Evolutionary conservation across 169 alveolate species (phyloP), one percentile per base, ranked within the genome.

Genomic region (Plasmodium sp.): DNA sequence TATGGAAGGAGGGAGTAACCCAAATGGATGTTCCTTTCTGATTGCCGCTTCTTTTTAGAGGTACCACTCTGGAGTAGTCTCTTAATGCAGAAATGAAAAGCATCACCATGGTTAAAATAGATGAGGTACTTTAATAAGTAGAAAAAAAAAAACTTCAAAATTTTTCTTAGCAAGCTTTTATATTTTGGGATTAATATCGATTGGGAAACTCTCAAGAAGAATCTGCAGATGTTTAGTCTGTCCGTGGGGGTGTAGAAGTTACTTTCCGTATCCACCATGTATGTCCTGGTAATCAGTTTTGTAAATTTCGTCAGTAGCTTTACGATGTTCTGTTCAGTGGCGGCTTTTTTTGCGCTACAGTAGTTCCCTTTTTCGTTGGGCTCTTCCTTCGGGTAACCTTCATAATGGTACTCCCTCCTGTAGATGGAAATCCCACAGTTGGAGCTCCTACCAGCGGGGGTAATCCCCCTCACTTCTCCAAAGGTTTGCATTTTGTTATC

Each of bases 61-160:
- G 77, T 84, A 31, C 9, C 56, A 41, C 71, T 86, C 31, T 75
- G 93, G 31, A 90, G 84, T 39, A 90, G 2, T 62, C 34, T 90
- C 51, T 90, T 54, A 39, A 80, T 36, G 34, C 94, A 90, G 83
- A 34, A 90, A 41, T 58, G 43, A 31, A 90, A 56, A 12, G 22
- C 31, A 67, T 90, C 94, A 3, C 94, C 94, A 67, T 90, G 71
- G 43, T 90, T 90, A 79, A 90, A 90, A 80, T 90, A 90, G 16
- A 90, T 90, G 74, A 90, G 84, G 73, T 90, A 90, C 67, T 90
- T 90, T 58, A 90, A 67, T 43, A 90, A 80, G 73, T 90, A 90
- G 43, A 90, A 90, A 90, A 90, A 90, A 80, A 39, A 90, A 14
- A 41, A 41, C 22, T 90, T 90, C 14, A 90, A 43, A 34, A 90